Conservation (phyloP, 352 stramenopile species). For the Pythium dissotocum region DNA sequence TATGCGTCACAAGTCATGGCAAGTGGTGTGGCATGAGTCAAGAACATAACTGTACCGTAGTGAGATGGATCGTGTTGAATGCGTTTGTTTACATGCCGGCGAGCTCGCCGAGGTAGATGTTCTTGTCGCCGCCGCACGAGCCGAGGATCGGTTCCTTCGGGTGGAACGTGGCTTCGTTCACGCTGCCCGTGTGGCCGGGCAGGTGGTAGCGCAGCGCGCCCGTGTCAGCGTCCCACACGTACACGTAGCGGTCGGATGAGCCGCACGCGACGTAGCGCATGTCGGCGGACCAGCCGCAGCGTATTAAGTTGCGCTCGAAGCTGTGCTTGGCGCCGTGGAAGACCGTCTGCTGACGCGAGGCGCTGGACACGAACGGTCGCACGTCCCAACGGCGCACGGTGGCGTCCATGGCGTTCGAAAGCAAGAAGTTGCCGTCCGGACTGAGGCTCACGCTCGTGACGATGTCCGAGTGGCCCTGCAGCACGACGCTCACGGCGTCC, state of each 20-base stretch:
- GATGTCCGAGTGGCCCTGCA: constrained; percentile 92
- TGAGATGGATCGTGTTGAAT: background rate
- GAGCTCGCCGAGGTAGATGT: constrained; percentile 82
- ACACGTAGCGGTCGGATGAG: constrained; percentile 92
- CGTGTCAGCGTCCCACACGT: constrained; percentile 94
- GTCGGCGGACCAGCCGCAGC: constrained; percentile 89
- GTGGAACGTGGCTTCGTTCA: constrained; percentile 94
- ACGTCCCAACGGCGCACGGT: constrained; percentile 94
- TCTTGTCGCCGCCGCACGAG: constrained; percentile 87
- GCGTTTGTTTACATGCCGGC: constrained; percentile 23
- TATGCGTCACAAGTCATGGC: too few species aligned
- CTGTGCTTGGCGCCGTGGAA: constrained; percentile 90
- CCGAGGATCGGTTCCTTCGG: constrained; percentile 81
- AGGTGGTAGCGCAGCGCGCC: constrained; percentile 92
- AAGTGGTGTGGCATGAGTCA: too few species aligned
- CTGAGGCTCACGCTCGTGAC: constrained; percentile 94
- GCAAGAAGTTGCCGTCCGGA: constrained; percentile 90
- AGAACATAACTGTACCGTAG: background rate
- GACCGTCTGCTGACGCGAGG: constrained; percentile 50
- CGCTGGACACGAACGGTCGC: constrained; percentile 78
- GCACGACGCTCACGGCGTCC: constrained; percentile 70
- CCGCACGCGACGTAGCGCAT: constrained; percentile 86
- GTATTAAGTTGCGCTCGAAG: constrained; percentile 93
- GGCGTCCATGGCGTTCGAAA: constrained; percentile 96
- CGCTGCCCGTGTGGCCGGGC: constrained; percentile 92